Evolutionary conservation across 202 grass and related monocot genomes (phyloP), one percentile per base, ranked within the genome.

Genomic region (Schoenoplectus triqueter): DNA sequence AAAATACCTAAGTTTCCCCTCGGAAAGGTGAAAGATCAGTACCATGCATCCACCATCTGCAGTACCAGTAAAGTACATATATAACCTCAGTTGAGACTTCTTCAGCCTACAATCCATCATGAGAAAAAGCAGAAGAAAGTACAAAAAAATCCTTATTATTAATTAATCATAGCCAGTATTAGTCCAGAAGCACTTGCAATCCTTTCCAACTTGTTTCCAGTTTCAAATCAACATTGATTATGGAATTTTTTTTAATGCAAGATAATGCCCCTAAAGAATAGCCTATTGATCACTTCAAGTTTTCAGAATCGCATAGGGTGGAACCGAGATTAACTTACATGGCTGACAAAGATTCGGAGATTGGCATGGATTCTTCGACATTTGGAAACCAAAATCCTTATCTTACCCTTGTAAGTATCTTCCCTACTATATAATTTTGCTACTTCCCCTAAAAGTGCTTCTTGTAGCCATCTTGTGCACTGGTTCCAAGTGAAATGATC

Each of bases 291-390:
- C 13, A 73, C 44, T 69, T 69, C 7, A 47, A 80, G 15, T 67
- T 66, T 46, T 87, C 88, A 5, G 63, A 81, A 84, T 10, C 81
- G n/a, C 54, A 14, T 52, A 13, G 6, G 7, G 64, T 66, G 40
- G 65, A 85, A 51, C 55, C 66, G 10, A 87, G 88, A 75, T 63
- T 56, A 60, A 85, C 85, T 31, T 85, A 87, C 66, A 47, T 67
- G 64, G 20, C 48, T 45, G 80, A 72, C 13, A 75, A 47, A 51
- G 31, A 81, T 64, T 21, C 41, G 54, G 63, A 41, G 40, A 59
- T 79, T 3, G 5, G n/a, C 61, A 14, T 67, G 68, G 44, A 64
- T 39, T 10, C 82, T 80, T 63, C 73, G 7, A 84, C 61, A 10
- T 77, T 71, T 85, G 78, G 50, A n/a, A 69, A 73, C 49, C 66